Evolutionary conservation across 2,329 filamentous ascomycete genomes (phyloP).

Genomic region (Ophiognomonia clavigignenti-juglandacearum): DNA sequence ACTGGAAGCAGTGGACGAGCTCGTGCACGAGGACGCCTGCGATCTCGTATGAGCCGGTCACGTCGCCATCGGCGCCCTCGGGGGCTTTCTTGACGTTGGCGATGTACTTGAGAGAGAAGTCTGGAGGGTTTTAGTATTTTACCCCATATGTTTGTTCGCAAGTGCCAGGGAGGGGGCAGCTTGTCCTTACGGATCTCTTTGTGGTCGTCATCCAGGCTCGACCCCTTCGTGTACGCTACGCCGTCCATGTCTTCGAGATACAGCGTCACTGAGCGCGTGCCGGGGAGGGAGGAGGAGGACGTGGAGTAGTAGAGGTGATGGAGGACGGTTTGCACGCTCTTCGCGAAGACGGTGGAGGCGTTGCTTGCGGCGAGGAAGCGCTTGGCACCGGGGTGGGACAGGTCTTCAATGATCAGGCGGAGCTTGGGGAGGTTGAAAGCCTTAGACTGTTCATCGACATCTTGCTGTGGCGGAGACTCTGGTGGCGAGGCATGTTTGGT

Average conservation of each 20-base stretch:
- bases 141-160: too few relatives aligned
- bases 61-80: conserved; percentile 29
- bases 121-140: too few relatives aligned
- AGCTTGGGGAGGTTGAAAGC: conserved; percentile 48
- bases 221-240: conserved; percentile 75
- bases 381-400: conserved; percentile 53
- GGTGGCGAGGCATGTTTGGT: neutral
- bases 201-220: conserved; percentile 14
- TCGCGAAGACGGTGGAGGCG: conserved; percentile 55
- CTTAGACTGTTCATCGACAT: neutral
- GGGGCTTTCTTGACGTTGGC: conserved; percentile 32
- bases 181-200: conserved; percentile 16
- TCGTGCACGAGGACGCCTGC: conserved; percentile 84
- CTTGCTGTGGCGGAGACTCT: neutral
- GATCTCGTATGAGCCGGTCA: conserved; percentile 52
- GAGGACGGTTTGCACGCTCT: conserved; percentile 64
- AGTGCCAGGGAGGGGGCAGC: neutral
- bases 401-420: conserved; percentile 54
- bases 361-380: conserved; percentile 66
- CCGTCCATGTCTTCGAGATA: conserved; percentile 75
- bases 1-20: conserved; percentile 92
- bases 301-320: conserved; percentile 63
- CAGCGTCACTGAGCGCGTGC: conserved; percentile 80
- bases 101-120: conserved; percentile 78
- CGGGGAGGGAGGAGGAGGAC: neutral